phyloP scores from a whole-genome alignment of 2,329 filamentous ascomycete species.

The Penicillium sp. region DNA sequence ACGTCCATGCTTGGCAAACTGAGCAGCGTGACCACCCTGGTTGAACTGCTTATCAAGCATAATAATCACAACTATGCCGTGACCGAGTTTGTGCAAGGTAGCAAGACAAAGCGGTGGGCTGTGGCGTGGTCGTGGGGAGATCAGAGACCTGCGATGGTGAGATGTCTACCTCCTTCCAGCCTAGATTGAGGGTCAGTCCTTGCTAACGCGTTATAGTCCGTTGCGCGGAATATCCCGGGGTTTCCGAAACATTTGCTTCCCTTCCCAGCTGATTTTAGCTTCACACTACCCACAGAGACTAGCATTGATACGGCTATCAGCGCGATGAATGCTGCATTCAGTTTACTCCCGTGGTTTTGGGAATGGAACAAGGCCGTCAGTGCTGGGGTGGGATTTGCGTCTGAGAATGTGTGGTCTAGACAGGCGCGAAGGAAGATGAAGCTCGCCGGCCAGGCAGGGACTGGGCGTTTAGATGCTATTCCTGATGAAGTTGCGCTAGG shows the following conservation, averaged over 20 bases:
- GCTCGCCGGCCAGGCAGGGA: conserved; percentile 21
- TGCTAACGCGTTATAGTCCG: conserved; percentile 21
- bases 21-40: conserved; percentile 65
- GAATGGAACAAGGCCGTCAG: conserved; percentile 58
- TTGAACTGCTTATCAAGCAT: conserved; percentile 58
- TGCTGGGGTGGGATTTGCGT: conserved; percentile 63
- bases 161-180: neutral
- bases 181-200: neutral
- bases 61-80: conserved; percentile 78
- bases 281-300: conserved; percentile 34
- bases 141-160: conserved; percentile 62
- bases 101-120: conserved; percentile 80
- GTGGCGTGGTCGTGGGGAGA: conserved; percentile 82
- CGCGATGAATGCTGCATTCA: conserved; percentile 53
- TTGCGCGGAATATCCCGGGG: conserved; percentile 44
- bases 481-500: conserved; percentile 54
- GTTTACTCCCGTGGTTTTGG: conserved; percentile 65
- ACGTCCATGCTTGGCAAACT: conserved; percentile 87
- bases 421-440: conserved; percentile 65
- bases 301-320: conserved; percentile 37
- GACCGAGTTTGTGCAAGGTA: conserved; percentile 75
- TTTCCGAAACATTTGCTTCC: conserved; percentile 56
- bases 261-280: conserved; percentile 54
- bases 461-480: conserved; percentile 34
- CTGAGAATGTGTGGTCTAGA: conserved; percentile 75